These are phyloP conservation scores for Chlamydomonas reinhardtii DNA, from an alignment of 163 green algal genomes.

Conservation along the genomic window DNA sequence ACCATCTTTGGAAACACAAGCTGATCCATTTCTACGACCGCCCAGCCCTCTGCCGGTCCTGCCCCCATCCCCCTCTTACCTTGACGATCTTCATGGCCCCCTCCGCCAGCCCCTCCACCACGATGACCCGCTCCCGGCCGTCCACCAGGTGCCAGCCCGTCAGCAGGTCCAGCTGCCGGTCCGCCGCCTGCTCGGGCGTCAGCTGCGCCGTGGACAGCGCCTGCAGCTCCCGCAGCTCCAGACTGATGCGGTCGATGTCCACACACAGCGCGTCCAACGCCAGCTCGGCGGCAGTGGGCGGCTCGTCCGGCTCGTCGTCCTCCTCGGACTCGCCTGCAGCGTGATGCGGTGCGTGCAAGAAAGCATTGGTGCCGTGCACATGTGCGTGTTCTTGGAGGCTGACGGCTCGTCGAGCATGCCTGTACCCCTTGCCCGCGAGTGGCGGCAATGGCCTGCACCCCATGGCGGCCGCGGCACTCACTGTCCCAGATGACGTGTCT, in stretches of 20 bases:
- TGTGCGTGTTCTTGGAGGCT: too few relatives aligned
- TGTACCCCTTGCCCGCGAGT: too few relatives aligned
- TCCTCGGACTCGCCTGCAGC: conserved; percentile 23
- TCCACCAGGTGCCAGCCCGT: conserved; percentile 79
- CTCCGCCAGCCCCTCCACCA: conserved; percentile 69
- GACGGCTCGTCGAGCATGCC: too few relatives aligned
- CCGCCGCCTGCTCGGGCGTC: conserved; percentile 42
- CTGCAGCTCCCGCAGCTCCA: conserved; percentile 66
- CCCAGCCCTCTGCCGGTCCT: too few relatives aligned
- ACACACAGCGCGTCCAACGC: conserved; percentile 48
- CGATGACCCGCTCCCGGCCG: conserved; percentile 66
- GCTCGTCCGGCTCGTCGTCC: conserved; percentile 35
- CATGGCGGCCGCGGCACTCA: neutral
- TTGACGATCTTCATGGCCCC: conserved; percentile 62
- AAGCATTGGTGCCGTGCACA: too few relatives aligned
- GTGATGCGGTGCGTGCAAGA: too few relatives aligned
- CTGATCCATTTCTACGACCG: too few relatives aligned
- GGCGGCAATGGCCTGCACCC: too few relatives aligned
- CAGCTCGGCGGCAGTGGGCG: conserved; percentile 52
- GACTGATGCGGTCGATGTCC: conserved; percentile 51
- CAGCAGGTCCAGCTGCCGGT: conserved; percentile 61
- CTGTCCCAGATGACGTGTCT: conserved; percentile 44
- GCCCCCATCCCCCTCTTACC: conserved; percentile 17
- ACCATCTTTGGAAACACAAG: too few relatives aligned
- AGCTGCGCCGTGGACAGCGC: conserved; percentile 64